Percentiles rank a stretch among this genome's conserved stretches.
phyloP scores from a whole-genome alignment of 164 flowering plant genomes.

The Chloranthus sessilifolius region DNA sequence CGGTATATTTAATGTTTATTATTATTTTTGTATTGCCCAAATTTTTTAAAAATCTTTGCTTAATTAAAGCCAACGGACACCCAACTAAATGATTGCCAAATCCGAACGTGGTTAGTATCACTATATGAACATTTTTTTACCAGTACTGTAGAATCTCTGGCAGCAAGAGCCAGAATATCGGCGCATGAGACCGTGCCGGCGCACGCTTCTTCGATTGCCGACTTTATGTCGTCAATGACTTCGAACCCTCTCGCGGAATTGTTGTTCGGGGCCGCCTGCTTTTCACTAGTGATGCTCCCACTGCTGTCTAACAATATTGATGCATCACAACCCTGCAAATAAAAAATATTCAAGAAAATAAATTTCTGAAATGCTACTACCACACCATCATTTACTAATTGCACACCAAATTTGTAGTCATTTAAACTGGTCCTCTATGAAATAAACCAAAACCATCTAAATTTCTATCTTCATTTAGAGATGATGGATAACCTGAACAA shows the following conservation, averaged over 20 bases:
- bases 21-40: too few species aligned
- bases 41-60: too few species aligned
- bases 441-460: too few species aligned
- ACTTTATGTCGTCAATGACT: slow-evolving; percentile 79
- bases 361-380: background rate
- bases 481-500: slow-evolving; percentile 58
- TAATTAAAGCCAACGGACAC: too few species aligned
- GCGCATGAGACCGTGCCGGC: slow-evolving; percentile 94
- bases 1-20: too few species aligned
- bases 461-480: background rate
- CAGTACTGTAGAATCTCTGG: slow-evolving; percentile 84
- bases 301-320: slow-evolving; percentile 70
- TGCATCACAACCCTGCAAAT: slow-evolving; percentile 88
- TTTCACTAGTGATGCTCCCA: slow-evolving; percentile 64
- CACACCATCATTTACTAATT: too few species aligned
- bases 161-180: slow-evolving; percentile 79
- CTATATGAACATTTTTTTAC: too few species aligned
- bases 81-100: too few species aligned
- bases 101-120: too few species aligned
- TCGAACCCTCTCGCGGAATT: slow-evolving; percentile 88
- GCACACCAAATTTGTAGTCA: too few species aligned
- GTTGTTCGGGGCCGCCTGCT: slow-evolving; percentile 59
- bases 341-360: background rate
- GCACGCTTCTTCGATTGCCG: slow-evolving; percentile 81
- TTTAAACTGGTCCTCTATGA: too few species aligned